Evolutionary conservation across 2,329 filamentous ascomycete genomes (phyloP).

Genomic region (Stemphylium vesicarium): DNA sequence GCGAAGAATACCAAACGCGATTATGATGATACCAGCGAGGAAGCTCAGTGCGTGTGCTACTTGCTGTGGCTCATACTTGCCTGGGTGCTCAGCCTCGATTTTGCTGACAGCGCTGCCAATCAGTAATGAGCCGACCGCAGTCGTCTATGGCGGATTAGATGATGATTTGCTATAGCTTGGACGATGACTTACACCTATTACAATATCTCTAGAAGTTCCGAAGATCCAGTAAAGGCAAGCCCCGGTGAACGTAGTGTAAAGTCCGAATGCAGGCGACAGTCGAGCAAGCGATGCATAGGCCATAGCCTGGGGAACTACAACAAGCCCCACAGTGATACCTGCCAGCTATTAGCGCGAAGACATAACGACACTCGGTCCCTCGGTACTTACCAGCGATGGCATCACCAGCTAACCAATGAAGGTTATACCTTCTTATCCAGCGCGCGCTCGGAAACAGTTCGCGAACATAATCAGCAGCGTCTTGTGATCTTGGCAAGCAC

Average conservation of each 20-base stretch:
- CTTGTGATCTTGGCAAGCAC: slow-evolving; percentile 31
- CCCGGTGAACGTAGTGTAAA: slow-evolving; percentile 95
- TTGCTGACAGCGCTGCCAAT: slow-evolving; percentile 78
- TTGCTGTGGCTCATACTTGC: slow-evolving; percentile 63
- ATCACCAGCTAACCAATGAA: slow-evolving; percentile 42
- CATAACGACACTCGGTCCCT: background rate
- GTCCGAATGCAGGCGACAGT: slow-evolving; percentile 77
- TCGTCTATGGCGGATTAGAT: slow-evolving; percentile 64
- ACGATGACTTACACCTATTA: slow-evolving; percentile 74
- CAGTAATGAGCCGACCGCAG: slow-evolving; percentile 91
- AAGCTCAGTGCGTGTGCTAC: slow-evolving; percentile 81
- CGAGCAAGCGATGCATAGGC: slow-evolving; percentile 86
- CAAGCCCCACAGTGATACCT: slow-evolving; percentile 69
- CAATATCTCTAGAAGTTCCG: slow-evolving; percentile 96
- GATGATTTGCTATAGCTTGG: background rate
- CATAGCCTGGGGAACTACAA: slow-evolving; percentile 94
- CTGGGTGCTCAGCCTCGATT: slow-evolving; percentile 63
- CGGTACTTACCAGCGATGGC: slow-evolving; percentile 35
- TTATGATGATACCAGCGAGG: slow-evolving; percentile 77
- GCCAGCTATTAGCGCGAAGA: background rate
- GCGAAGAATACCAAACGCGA: slow-evolving; percentile 77
- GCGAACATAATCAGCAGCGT: slow-evolving; percentile 30
- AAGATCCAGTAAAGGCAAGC: slow-evolving; percentile 96
- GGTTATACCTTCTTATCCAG: slow-evolving; percentile 39
- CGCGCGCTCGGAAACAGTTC: slow-evolving; percentile 37